Evolutionary conservation across 208 protist species (phyloP), one percentile per base, ranked within the genome.

Genomic region (Trypanosoma lewisi): DNA sequence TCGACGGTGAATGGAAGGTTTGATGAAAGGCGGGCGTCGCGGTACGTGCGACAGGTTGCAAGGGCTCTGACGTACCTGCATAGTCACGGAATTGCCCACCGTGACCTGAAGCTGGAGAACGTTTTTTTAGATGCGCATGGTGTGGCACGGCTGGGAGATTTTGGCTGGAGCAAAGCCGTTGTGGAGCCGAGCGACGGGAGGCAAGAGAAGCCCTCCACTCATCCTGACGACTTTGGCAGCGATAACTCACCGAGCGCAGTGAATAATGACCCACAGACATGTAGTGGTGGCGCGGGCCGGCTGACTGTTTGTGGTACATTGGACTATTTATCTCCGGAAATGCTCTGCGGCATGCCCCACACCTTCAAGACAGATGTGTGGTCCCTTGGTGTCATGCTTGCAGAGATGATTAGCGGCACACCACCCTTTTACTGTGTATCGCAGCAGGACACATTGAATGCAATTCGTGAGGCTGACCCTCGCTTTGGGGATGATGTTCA

Each of bases 281-380:
- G 42, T 31, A 41, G 16, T 41, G 41, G 14, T 4, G 51, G 45
- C 23, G 17, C 31, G 6, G 56, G 66, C 50, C 63, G 82, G 27
- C 63, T 52, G 25, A 98, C 94, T 5, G 77, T 98, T 7, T 98
- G 96, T 61, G 97, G 98, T n/a, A 99, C 98, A 4, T 85, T 99
- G 2, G 98, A 99, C 75, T 99, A 99, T 74, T 74, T 99, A 7
- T 96, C 98, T 0, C 98, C 98, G 2, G 98, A 99, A 82, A 98
- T 99, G 87, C 68, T 99, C 8, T 42, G 47, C 25, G 80, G 80
- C 28, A 48, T 65, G 36, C 66, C 73, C 36, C 82, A 92, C 75
- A 81, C 75, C 1, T 56, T 23, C 19, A 82, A 88, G 36, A 89
- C 86, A 37, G 91, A 96, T 64, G 80, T 96, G 9, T 96, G 91